phyloP scores from a whole-genome alignment of 345 rosid genomes.

The Pelargonium nanum region DNA sequence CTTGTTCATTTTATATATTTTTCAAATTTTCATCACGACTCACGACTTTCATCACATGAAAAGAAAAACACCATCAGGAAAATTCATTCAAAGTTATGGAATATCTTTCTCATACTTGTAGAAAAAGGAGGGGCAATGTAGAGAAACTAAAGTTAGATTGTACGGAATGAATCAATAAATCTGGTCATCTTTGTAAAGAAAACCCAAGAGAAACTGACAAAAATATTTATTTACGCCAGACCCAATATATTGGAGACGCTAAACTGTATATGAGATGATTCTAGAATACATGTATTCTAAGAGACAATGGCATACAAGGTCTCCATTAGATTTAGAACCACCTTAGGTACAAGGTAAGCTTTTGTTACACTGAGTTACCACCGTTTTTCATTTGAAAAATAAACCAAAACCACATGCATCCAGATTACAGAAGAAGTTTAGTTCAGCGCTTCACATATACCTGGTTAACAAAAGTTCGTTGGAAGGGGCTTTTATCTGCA shows the following conservation, averaged over 20 bases:
- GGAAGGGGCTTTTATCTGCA: slow-evolving; percentile 88
- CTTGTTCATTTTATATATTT: no score
- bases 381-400: neutral
- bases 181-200: neutral
- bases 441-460: slow-evolving; percentile 19
- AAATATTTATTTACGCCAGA: neutral
- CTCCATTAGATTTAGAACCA: neutral
- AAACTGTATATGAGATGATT: no score
- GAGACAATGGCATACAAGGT: neutral
- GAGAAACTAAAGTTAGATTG: neutral
- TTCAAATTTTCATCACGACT: no score
- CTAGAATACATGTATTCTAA: no score
- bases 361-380: neutral
- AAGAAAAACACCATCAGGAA: neutral
- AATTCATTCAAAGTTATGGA: neutral
- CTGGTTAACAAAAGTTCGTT: slow-evolving; percentile 92
- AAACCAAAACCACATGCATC: neutral
- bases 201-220: neutral
- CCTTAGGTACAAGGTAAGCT: neutral
- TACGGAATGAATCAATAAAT: neutral
- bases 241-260: neutral
- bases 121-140: neutral
- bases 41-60: no score
- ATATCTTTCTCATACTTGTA: neutral
- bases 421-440: neutral